Base-by-base conservation (phyloP, 2,329 filamentous ascomycete genomes). In the Metarhizium robertsii region DNA sequence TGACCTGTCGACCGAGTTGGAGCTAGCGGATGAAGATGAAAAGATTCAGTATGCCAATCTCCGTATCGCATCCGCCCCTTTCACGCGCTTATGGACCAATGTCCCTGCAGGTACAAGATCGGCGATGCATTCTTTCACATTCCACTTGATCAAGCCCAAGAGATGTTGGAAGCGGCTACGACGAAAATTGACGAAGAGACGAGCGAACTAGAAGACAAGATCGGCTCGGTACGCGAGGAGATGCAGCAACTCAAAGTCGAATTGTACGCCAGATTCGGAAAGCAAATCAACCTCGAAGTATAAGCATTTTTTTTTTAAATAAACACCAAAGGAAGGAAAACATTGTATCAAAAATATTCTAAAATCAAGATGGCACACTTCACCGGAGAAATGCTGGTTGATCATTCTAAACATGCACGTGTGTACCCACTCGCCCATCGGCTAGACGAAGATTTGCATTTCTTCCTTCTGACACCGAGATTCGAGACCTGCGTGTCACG, bases 91-190 rank as follows among this genome's bases (percentile, higher is more conserved):
- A 55, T 16, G 53, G 40, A 40, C 36, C 53, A 48, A 53, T 46
- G 58, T 53, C 53, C 30, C 7, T 36, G 36, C 68, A 96, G 92
- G 56, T 97, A 97, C 78, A 95, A 95, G 74, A 90, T 99, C 56
- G 94, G 94, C 61, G 94, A 97, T 71, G 89, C 91, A 6, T 99
- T 97, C 75, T 88, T 97, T 71, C 88, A 90, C 57, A 75, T 99
- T 53, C 86, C 88, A 8, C 80, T 96, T 16, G 75, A 86, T 51
- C 87, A 96, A 68, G 94, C 94, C 2, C 90, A 96, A 67, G 86
- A 92, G 62, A 81, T 97, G 73, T 84, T 99, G 5, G 77, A 83
- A 18, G 73, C 80, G 11, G 87, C 89, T 6, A 86, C 85, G 6
- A 79, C 85, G 59, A 81, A 79, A 64, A 84, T 96, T 59, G 90